Evolutionary conservation across 1,284 basidiomycete genomes (phyloP), one percentile per base, ranked within the genome.

Genomic region (Phlebopus sp.): DNA sequence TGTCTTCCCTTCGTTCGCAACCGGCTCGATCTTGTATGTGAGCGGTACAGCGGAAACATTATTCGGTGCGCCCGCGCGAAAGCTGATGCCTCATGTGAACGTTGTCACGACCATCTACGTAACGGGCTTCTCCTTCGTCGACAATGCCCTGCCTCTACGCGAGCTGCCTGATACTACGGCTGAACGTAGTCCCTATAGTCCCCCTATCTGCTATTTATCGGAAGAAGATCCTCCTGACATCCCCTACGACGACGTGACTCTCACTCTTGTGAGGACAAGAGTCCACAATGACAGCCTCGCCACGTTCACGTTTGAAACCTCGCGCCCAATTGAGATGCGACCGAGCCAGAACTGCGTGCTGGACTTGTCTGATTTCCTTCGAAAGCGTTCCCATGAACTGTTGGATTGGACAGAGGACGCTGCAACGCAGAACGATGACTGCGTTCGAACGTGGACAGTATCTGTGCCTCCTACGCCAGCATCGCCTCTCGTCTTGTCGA

Each of bases 371-470:
- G 62, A 70, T 10, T 67, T 84, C 40, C 57, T 82, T 4, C 77
- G 81, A 10, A 48, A 62, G 21, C 65, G 66, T 13, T 63, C 62
- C 19, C 81, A 79, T 56, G 63, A 68, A 36, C 78, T 82, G 55
- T 76, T 84, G 71, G 69, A 75, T 14, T 57, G 53, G 15, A 68
- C 72, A 1, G 67, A 69, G 0, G 55, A 60, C 27, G 73, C 76
- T 0, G 69, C 64, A 11, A 69, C 71, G 6, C 60, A 79, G 10
- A 82, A 82, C 58, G 82, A 84, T 56, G 81, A 84, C 54, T 71
- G 78, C 34, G 73, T 85, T 17, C 76, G 82, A 9, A 84, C 81
- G 2, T 85, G 82, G 81, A 84, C 80, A 0, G 70, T 84, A 7
- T 81, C 81, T 4, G 37, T 40, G 0, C 55, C 38, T n/a, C 57